phyloP scores from a whole-genome alignment of 495 filamentous ascomycete species.

The Halenospora varia region DNA sequence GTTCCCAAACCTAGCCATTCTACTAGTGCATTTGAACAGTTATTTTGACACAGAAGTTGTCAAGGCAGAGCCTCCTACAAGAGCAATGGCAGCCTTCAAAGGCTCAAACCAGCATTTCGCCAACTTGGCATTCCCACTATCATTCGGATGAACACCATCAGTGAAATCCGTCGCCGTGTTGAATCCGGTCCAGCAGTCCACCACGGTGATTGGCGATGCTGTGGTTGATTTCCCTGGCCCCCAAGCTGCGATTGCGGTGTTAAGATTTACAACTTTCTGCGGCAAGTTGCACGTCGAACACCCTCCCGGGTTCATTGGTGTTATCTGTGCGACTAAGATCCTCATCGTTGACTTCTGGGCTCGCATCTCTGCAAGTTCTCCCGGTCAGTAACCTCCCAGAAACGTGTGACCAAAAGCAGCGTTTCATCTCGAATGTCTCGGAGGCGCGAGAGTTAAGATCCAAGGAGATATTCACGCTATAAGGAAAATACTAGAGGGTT shows the following conservation, averaged over 20 bases:
- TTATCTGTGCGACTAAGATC: constrained; percentile 43
- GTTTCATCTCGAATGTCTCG: too few relatives aligned
- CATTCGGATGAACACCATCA: constrained; percentile 45
- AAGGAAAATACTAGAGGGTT: too few relatives aligned
- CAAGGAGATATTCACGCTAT: too few relatives aligned
- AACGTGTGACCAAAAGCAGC: too few relatives aligned
- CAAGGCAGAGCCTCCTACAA: neutral
- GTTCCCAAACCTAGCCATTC: too few relatives aligned
- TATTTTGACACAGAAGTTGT: too few relatives aligned
- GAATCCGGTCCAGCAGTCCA: constrained; percentile 42
- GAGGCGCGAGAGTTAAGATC: too few relatives aligned
- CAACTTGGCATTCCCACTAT: constrained; percentile 35
- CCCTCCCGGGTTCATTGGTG: constrained; percentile 37
- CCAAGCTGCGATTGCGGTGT: constrained; percentile 38
- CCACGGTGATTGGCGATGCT: constrained; percentile 36
- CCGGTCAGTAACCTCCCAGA: too few relatives aligned
- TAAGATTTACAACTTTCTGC: constrained; percentile 30
- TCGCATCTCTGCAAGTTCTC: too few relatives aligned
- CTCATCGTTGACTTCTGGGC: constrained; percentile 36
- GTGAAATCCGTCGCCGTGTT: constrained; percentile 27
- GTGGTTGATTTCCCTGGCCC: constrained; percentile 30
- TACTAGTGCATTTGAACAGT: too few relatives aligned
- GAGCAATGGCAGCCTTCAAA: neutral
- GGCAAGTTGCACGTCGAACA: constrained; percentile 28
- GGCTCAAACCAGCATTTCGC: constrained; percentile 32